Base-by-base conservation (phyloP, 2,329 filamentous ascomycete genomes). In the Albophoma yamanashiensis region DNA sequence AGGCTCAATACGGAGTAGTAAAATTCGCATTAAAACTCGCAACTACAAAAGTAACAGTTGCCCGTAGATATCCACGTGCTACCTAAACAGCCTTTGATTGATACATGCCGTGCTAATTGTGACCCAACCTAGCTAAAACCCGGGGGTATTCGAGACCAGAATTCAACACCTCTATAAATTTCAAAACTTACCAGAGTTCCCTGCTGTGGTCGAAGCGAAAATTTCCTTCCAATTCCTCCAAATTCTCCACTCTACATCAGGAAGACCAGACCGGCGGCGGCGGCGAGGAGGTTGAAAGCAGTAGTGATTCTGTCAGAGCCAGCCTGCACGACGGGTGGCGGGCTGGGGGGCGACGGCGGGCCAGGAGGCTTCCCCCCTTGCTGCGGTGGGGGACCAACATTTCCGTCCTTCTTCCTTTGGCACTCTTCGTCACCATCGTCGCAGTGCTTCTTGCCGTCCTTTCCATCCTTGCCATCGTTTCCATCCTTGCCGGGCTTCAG, bases 201-300 rank as follows among this genome's bases (percentile, higher is more conserved):
- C 0, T 52, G 47, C 27, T 34, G 47, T 15, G 27, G 27, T 4
- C 27, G 27, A 52, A 52, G 47, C 2, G 47, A 15, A n/a, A 17
- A 25, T 34, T n/a, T 50, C 14, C 38, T 53, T 22, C 57, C n/a
- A 40, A n/a, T 12, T n/a, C 12, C 45, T 12, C 40, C 25, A 20
- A 17, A 36, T 4, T 20, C 20, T 9, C 22, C 39, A n/a, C 20
- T 61, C 64, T 67, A 68, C 60, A 69, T 59, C 55, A 68, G 50
- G 45, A 69, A 60, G 39, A 62, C 58, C 47, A 68, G 57, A 58
- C 64, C 67, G 14, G 63, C 67, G 31, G 66, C 59, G 39, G 64
- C 65, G 39, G 64, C 65, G n/a, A 68, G 38, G 27, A 69, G 27
- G 40, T 64, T 65, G 62, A 61, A 58, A 20, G 63, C 63, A 34